A percentile compares a stretch with the other conserved stretches of the same genome.
phyloP scores from a whole-genome alignment of 768 basidiomycete species.

The Pleurotus pulmonarius region DNA sequence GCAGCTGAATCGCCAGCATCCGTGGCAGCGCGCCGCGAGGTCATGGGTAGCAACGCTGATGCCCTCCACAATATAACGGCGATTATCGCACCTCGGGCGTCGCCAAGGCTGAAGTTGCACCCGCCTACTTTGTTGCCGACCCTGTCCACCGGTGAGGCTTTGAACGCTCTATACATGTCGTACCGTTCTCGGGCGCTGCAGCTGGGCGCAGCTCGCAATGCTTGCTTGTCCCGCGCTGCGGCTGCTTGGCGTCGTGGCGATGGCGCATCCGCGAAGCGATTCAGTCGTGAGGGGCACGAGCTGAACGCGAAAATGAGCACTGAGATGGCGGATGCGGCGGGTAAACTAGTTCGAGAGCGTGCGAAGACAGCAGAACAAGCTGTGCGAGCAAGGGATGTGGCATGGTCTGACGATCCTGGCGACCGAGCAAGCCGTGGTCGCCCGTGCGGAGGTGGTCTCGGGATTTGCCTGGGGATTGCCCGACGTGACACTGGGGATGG shows the following conservation, averaged over 20 bases:
- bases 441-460: slow-evolving; percentile 74
- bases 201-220: slow-evolving; percentile 90
- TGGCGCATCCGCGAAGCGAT: slow-evolving; percentile 92
- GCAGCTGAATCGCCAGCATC: slow-evolving; percentile 25
- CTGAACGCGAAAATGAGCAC: slow-evolving; percentile 86
- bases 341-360: slow-evolving; percentile 81
- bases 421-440: slow-evolving; percentile 77
- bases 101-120: slow-evolving; percentile 81
- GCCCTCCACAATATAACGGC: slow-evolving; percentile 62
- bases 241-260: slow-evolving; percentile 96
- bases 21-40: slow-evolving; percentile 50
- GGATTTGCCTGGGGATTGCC: slow-evolving; percentile 86
- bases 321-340: slow-evolving; percentile 85
- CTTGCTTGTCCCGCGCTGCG: slow-evolving; percentile 90
- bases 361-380: slow-evolving; percentile 72
- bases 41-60: slow-evolving; percentile 57
- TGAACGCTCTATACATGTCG: slow-evolving; percentile 82
- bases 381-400: slow-evolving; percentile 62
- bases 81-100: slow-evolving; percentile 75
- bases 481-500: slow-evolving; percentile 46
- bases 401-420: slow-evolving; percentile 80
- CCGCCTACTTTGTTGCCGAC: slow-evolving; percentile 85
- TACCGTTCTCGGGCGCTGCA: slow-evolving; percentile 88
- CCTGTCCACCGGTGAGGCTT: slow-evolving; percentile 75
- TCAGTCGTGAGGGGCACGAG: slow-evolving; percentile 91